These are phyloP conservation scores for Oligophagozyma castellii DNA, from an alignment of 1,139 yeast species.

Conservation along the genomic window DNA sequence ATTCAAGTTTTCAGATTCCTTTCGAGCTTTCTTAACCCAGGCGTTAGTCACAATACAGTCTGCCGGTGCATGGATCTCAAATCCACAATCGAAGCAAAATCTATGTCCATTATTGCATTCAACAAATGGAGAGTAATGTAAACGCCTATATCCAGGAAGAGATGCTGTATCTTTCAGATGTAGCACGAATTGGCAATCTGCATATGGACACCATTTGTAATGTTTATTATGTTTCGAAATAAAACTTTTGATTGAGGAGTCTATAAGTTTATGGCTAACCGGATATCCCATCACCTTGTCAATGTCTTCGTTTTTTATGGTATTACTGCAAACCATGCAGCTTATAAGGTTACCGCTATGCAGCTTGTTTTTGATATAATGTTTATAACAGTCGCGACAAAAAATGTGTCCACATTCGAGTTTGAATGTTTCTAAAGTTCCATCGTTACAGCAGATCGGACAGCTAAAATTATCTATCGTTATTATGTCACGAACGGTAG, in stretches of 20 bases:
- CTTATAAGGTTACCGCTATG: conserved; percentile 42
- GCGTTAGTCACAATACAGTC: conserved; percentile 55
- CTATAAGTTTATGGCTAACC: conserved; percentile 20
- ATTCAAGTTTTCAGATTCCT: conserved; percentile 77
- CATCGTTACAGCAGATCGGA: conserved; percentile 55
- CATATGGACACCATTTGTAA: conserved; percentile 72
- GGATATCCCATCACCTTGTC: conserved; percentile 25
- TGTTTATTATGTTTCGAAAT: conserved; percentile 39
- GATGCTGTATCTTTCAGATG: conserved; percentile 30
- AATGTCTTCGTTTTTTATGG: conserved; percentile 24
- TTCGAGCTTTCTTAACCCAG: conserved; percentile 74
- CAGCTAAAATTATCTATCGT: conserved; percentile 34
- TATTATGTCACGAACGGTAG: conserved; percentile 11
- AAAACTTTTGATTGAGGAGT: conserved; percentile 32
- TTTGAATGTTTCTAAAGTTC: conserved; percentile 31
- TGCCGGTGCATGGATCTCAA: conserved; percentile 72
- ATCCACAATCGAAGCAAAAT: conserved; percentile 70
- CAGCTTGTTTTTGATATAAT: conserved; percentile 41
- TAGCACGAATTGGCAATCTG: conserved; percentile 59
- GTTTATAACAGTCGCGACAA: conserved; percentile 54
- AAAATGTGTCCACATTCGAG: conserved; percentile 57
- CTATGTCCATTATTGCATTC: conserved; percentile 52
- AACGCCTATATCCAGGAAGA: conserved; percentile 20
- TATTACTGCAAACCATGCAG: conserved; percentile 45
- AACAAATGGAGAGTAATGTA: conserved; percentile 46